Conservation (phyloP, 441 rosid species). For the Populus hybrid region DNA sequence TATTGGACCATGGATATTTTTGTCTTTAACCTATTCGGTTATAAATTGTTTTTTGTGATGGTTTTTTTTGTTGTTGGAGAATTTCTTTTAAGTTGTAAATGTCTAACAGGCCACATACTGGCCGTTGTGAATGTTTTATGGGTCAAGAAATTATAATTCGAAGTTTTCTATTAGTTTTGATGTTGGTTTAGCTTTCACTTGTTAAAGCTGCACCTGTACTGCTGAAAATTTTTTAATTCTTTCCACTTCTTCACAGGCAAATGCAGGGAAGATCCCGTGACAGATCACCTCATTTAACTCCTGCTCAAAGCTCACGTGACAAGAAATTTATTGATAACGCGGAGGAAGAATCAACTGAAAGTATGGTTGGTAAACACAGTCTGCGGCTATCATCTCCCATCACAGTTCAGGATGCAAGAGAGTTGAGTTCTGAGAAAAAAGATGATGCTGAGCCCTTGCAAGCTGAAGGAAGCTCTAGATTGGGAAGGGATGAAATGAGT, state of each 20-base stretch:
- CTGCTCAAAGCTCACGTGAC: slow-evolving; percentile 39
- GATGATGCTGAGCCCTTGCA: slow-evolving; percentile 34
- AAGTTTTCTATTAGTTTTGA: neutral
- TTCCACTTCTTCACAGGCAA: slow-evolving; percentile 30
- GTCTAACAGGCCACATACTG: neutral
- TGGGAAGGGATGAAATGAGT: slow-evolving; percentile 41
- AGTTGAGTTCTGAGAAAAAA: slow-evolving; percentile 50
- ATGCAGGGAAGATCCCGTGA: slow-evolving; percentile 30
- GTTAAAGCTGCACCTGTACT: neutral
- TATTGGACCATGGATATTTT: neutral
- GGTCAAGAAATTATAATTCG: neutral
- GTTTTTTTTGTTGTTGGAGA: neutral
- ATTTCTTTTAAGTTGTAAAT: neutral
- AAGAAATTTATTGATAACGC: slow-evolving; percentile 36
- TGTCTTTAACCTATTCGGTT: neutral
- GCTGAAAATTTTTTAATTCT: neutral
- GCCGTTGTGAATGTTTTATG: neutral
- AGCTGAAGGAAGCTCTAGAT: slow-evolving; percentile 46
- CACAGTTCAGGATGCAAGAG: slow-evolving; percentile 42
- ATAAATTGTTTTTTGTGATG: neutral
- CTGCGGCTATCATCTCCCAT: slow-evolving; percentile 39
- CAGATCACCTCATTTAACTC: slow-evolving; percentile 46
- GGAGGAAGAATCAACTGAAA: slow-evolving; percentile 59
- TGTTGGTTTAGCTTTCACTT: slow-evolving; percentile 1
- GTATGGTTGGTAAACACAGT: slow-evolving; percentile 49